Evolutionary conservation across 192 early-diverging fungal species (phyloP).

Genomic region (Coemansia sp.): DNA sequence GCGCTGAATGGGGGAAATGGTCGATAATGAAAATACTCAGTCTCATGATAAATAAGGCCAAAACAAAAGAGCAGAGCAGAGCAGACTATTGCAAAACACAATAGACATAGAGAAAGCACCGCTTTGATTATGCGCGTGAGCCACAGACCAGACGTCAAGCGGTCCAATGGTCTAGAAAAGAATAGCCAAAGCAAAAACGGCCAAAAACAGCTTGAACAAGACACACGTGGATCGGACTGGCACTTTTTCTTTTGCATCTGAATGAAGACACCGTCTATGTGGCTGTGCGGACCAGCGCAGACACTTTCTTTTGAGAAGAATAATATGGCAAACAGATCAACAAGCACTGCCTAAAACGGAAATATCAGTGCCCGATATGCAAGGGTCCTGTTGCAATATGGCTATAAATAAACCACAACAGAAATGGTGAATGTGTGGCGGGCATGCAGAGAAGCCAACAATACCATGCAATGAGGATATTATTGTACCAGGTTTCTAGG

Average conservation of each 20-base stretch:
- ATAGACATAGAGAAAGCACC: not conserved
- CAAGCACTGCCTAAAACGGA: not conserved
- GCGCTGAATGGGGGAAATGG: constrained; percentile 3
- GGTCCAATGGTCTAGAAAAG: not conserved
- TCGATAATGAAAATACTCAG: not conserved
- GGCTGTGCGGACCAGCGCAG: not conserved
- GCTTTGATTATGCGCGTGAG: not conserved
- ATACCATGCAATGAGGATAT: not conserved
- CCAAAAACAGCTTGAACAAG: not conserved
- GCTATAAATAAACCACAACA: not conserved
- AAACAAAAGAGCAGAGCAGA: not conserved
- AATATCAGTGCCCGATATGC: not conserved
- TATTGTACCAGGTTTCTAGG: not conserved
- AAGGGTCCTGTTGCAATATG: constrained; percentile 2
- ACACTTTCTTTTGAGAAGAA: not conserved
- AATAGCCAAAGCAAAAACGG: not conserved
- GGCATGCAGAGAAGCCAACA: not conserved
- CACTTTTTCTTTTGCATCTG: not conserved
- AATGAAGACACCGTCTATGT: not conserved
- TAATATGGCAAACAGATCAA: not conserved
- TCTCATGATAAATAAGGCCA: not conserved
- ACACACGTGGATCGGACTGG: not conserved
- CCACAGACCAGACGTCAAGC: not conserved
- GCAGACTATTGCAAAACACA: not conserved
- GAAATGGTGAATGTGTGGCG: not conserved